A percentile compares a stretch with the other conserved stretches of the same genome.
Conservation (phyloP, 306 rosid species). For the Heteromeles arbutifolia region DNA sequence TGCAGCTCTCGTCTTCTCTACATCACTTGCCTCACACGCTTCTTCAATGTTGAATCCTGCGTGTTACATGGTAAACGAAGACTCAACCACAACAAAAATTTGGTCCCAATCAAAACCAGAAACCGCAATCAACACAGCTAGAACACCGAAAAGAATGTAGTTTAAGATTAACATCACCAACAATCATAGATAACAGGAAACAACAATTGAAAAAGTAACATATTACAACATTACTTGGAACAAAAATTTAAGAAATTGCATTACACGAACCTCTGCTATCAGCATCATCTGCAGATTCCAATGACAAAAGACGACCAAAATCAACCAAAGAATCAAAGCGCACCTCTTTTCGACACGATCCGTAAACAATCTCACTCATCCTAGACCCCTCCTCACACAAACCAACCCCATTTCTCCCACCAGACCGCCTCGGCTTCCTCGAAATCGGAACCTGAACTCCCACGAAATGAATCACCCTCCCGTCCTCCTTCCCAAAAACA, state of each 20-base stretch:
- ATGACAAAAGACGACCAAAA: slow-evolving; percentile 29
- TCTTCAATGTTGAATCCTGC: slow-evolving; percentile 58
- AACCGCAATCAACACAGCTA: background rate
- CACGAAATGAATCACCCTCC: slow-evolving; percentile 61
- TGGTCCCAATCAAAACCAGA: background rate
- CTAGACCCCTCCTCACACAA: slow-evolving; percentile 22
- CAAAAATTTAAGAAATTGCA: background rate
- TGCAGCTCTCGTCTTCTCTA: slow-evolving; percentile 56
- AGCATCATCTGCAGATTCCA: slow-evolving; percentile 37
- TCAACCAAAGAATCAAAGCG: slow-evolving; percentile 55
- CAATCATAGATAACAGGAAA: background rate
- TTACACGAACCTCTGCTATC: slow-evolving; percentile 52
- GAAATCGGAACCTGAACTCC: slow-evolving; percentile 71
- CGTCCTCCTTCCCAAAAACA: slow-evolving; percentile 46
- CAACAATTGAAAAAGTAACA: background rate
- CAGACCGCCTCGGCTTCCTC: slow-evolving; percentile 21
- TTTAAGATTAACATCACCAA: background rate
- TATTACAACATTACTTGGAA: background rate
- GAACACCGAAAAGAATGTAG: background rate
- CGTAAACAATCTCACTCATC: slow-evolving; percentile 35
- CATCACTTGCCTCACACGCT: slow-evolving; percentile 68
- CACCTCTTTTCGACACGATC: slow-evolving; percentile 74
- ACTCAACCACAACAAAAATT: slow-evolving; percentile 5
- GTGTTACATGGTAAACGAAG: slow-evolving; percentile 20
- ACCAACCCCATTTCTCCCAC: slow-evolving; percentile 21